A percentile compares a stretch with the other conserved stretches of the same genome.
Evolutionary conservation across 2,329 filamentous ascomycete species (phyloP).

Genomic region (Aureobasidium vineae): DNA sequence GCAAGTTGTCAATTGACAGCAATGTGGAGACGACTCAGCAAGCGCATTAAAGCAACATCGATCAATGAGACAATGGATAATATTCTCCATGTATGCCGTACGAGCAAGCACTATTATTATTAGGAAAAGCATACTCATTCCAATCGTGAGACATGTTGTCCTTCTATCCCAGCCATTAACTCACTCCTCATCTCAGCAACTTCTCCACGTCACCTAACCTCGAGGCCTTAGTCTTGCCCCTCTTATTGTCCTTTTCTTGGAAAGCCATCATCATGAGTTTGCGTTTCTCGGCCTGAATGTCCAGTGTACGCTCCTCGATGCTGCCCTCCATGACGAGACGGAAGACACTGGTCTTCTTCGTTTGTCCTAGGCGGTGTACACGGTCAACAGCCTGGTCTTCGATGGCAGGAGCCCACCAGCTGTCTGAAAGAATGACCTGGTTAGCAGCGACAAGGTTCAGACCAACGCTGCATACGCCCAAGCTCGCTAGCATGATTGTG

Average conservation of each 20-base stretch:
- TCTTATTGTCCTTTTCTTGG: conserved; percentile 62
- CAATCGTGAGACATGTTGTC: neutral
- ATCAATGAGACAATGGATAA: neutral
- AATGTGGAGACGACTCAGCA: too few species aligned
- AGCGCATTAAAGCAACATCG: too few species aligned
- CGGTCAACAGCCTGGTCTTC: conserved; percentile 90
- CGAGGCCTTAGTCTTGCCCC: conserved; percentile 53
- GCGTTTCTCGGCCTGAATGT: conserved; percentile 76
- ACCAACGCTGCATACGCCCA: conserved; percentile 80
- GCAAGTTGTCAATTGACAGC: neutral
- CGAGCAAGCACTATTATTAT: neutral
- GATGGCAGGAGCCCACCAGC: conserved; percentile 91
- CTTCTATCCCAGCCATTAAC: neutral
- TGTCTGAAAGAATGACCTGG: conserved; percentile 78
- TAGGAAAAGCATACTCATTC: neutral
- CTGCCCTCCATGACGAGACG: conserved; percentile 75
- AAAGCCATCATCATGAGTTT: conserved; percentile 76
- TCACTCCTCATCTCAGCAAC: conserved; percentile 35
- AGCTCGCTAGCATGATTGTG: conserved; percentile 75
- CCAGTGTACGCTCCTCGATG: conserved; percentile 77
- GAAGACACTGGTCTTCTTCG: conserved; percentile 73
- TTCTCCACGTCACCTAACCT: conserved; percentile 46
- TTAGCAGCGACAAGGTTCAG: conserved; percentile 84
- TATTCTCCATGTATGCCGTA: neutral
- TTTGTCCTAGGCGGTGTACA: conserved; percentile 83